These are phyloP conservation scores for Phytophthora colocasiae DNA, from an alignment of 352 stramenopile genomes.

Conservation along the genomic window DNA sequence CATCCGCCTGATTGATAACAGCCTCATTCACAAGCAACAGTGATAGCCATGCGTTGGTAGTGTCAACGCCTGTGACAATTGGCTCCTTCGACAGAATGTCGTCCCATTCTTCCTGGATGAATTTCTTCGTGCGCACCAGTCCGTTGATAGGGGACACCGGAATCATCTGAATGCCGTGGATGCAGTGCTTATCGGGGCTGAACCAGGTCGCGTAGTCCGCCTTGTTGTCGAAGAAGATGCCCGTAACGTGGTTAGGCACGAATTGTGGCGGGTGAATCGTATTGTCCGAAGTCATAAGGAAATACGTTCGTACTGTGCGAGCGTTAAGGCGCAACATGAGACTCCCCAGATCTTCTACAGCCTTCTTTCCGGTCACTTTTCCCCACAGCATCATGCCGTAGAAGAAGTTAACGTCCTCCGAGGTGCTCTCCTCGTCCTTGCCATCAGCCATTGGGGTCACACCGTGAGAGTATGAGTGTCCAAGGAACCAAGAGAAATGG, in stretches of 20 bases:
- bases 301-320: conserved; percentile 58
- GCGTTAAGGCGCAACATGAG: conserved; percentile 72
- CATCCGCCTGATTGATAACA: conserved; percentile 48
- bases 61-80: conserved; percentile 50
- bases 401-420: conserved; percentile 73
- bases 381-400: conserved; percentile 76
- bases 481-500: conserved; percentile 64
- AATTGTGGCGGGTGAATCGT: conserved; percentile 59
- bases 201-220: conserved; percentile 78
- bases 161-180: conserved; percentile 86
- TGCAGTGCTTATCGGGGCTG: conserved; percentile 71
- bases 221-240: conserved; percentile 55
- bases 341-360: conserved; percentile 57
- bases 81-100: conserved; percentile 70
- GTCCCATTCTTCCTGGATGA: conserved; percentile 77
- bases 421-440: conserved; percentile 69
- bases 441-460: conserved; percentile 68
- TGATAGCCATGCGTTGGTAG: conserved; percentile 67
- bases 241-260: conserved; percentile 63
- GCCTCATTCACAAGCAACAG: conserved; percentile 32
- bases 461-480: conserved; percentile 70
- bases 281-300: conserved; percentile 63
- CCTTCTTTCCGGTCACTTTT: conserved; percentile 46
- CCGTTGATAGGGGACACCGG: conserved; percentile 76
- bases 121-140: conserved; percentile 60